Percentiles rank a stretch among this genome's conserved stretches.
Conservation (phyloP, 1,284 basidiomycete species). For the Leccinum subatratum region DNA sequence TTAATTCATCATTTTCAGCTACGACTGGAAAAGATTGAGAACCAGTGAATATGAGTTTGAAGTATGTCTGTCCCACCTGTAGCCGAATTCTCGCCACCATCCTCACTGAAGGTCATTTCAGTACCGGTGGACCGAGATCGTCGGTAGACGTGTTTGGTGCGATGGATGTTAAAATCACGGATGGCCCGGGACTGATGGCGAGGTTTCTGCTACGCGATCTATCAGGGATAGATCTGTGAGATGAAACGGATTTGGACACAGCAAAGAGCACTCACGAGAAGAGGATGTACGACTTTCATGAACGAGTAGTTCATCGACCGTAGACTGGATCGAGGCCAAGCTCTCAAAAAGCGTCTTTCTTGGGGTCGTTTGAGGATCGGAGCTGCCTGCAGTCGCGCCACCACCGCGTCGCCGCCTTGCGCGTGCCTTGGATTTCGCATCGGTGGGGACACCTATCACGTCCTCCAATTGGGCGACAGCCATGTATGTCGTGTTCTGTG, state of each 20-base stretch:
- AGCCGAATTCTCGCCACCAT: background rate
- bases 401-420: background rate
- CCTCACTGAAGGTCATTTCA: background rate
- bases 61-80: background rate
- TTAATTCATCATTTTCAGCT: background rate
- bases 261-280: slow-evolving; percentile 14
- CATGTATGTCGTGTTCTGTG: slow-evolving; percentile 15
- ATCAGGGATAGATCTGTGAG: slow-evolving; percentile 1
- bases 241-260: background rate
- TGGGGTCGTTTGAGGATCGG: background rate
- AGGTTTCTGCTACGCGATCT: background rate
- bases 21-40: background rate
- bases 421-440: background rate
- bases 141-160: too few relatives aligned
- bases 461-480: slow-evolving; percentile 15
- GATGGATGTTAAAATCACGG: too few relatives aligned
- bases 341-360: slow-evolving; percentile 15
- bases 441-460: slow-evolving; percentile 17
- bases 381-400: background rate
- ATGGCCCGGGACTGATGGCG: background rate
- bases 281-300: slow-evolving; percentile 6
- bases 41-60: background rate
- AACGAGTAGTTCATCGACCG: slow-evolving; percentile 19
- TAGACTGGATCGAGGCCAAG: slow-evolving; percentile 23
- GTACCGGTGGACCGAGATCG: too few relatives aligned